These are phyloP conservation scores for Paracorniculantispora psalliotae DNA, from an alignment of 2,329 filamentous ascomycete genomes.

Conservation along the genomic window DNA sequence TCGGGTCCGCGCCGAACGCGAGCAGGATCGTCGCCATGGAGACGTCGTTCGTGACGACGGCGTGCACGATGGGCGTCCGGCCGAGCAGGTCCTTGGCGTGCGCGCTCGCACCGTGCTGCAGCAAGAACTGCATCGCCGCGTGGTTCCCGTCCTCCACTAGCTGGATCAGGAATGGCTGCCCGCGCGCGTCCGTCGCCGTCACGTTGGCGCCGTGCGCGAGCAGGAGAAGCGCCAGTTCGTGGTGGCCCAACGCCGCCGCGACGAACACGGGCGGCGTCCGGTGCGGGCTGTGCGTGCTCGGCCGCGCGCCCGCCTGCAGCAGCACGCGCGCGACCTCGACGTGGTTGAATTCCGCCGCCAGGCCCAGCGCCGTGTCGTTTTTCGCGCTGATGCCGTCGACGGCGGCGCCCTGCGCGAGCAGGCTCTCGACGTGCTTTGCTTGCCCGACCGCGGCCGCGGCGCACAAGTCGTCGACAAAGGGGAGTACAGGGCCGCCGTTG, in stretches of 20 bases:
- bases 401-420: neutral
- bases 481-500: neutral
- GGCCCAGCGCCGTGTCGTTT: neutral
- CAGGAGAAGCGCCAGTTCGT: constrained; percentile 24
- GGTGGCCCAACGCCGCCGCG: constrained; percentile 26
- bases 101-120: constrained; percentile 19
- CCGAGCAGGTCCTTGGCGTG: constrained; percentile 25
- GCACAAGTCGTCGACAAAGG: neutral
- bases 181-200: constrained; percentile 19
- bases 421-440: neutral
- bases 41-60: constrained; percentile 22
- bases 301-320: neutral
- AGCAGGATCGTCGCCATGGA: constrained; percentile 27
- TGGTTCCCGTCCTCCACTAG: neutral
- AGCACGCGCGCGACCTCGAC: neutral
- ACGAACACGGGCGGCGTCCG: constrained; percentile 28
- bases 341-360: neutral
- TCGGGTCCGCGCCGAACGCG: constrained; percentile 26
- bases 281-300: neutral
- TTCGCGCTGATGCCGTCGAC: neutral
- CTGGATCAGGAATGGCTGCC: neutral
- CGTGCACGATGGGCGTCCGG: constrained; percentile 27
- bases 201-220: constrained; percentile 26
- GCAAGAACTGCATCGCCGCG: constrained; percentile 16
- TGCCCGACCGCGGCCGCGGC: neutral